Base-by-base conservation (phyloP, 2,329 filamentous ascomycete genomes). In the Trichophyton simii region DNA sequence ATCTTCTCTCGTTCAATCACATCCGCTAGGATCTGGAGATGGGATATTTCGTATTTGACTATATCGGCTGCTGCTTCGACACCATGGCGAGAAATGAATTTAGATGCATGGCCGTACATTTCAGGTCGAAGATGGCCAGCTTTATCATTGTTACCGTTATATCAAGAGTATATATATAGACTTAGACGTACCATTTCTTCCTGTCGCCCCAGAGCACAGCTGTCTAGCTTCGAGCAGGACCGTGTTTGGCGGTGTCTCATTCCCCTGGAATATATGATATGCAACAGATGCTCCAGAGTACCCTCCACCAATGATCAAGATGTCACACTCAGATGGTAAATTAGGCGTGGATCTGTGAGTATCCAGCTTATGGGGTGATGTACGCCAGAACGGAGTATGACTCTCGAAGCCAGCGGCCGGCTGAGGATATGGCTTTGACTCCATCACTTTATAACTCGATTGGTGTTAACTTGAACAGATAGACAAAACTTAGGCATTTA, bases 221-320 rank as follows among this genome's bases (percentile, higher is more conserved):
- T 72, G 67, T 22, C 75, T 66, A 1, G 74, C 75, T 62, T 78
- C 76, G 0, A 78, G 65, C 31, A 78, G 71, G 0, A 72, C 64
- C n/a, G 76, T 71, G 0, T 70, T 72, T 3, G 68, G 69, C 3
- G 65, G 61, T 41, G 63, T 57, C 20, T 64, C 57, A 25, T 67
- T 64, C 28, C 66, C 65, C 1, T 68, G 69, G 11, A 75, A 63
- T 3, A 77, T 71, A 62, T 81, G 75, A 52, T 78, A 78, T 0
- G 75, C 75, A 3, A 76, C 72, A 0, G 74, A 72, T 0, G 75
- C 73, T 2, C 79, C 79, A 3, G 78, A 71, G 60, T 75, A 79
- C 0, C 79, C 79, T 13, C 76, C 74, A 0, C 79, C 79, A 7
- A 81, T 72, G 42, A 81, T 75, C 15, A 76, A 71, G 58, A 81